phyloP scores from a whole-genome alignment of 495 filamentous ascomycete genomes.

The Tuber umbilicatum region DNA sequence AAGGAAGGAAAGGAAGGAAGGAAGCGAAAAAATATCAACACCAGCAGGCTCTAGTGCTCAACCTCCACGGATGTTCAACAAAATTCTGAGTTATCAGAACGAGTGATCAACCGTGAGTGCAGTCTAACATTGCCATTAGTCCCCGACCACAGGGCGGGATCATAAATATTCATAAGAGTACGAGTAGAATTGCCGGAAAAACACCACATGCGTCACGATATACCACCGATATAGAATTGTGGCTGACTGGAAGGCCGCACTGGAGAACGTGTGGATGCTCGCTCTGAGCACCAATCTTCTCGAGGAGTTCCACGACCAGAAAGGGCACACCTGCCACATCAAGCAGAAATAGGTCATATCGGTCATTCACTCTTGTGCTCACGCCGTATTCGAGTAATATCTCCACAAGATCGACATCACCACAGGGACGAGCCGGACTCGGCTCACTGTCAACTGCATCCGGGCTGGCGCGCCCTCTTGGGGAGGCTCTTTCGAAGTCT shows the following conservation, averaged over 20 bases:
- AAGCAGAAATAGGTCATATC: not conserved
- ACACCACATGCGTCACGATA: not conserved
- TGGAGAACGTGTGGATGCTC: not conserved
- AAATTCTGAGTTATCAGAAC: not conserved
- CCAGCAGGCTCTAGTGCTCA: no score
- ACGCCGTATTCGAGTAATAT: not conserved
- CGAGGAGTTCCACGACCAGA: not conserved
- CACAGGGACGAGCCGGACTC: not conserved
- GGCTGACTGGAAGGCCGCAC: not conserved
- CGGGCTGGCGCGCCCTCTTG: not conserved
- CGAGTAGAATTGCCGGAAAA: not conserved
- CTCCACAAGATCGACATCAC: not conserved
- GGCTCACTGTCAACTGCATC: not conserved
- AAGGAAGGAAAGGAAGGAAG: no score
- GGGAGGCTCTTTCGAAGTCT: not conserved
- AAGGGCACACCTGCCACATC: not conserved
- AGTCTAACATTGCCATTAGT: not conserved
- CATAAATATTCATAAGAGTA: not conserved
- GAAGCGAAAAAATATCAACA: no score
- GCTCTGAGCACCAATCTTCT: not conserved
- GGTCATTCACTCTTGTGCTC: not conserved
- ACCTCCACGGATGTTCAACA: no score
- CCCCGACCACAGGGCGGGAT: not conserved
- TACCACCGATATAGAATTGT: not conserved
- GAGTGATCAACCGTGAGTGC: not conserved